A percentile compares a stretch with the other conserved stretches of the same genome.
These are phyloP conservation scores for Monosporozyma servazzii DNA, from an alignment of 805 yeast genomes.

Conservation along the genomic window DNA sequence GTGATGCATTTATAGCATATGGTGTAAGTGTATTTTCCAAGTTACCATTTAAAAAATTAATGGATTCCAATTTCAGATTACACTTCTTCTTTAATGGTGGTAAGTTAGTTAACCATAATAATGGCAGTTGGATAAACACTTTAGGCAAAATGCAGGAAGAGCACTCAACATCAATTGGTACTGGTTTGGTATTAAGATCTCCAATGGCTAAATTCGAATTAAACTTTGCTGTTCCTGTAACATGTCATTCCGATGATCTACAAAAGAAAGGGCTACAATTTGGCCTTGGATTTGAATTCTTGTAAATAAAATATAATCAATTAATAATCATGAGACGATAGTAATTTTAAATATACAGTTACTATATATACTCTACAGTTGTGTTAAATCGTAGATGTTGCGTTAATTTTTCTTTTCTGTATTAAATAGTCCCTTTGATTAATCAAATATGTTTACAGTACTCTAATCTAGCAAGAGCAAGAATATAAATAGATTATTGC, in stretches of 20 bases:
- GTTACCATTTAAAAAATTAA: conserved; percentile 41
- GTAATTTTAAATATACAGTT: background rate
- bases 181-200: conserved; percentile 52
- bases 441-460: background rate
- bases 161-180: conserved; percentile 47
- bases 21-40: conserved; percentile 53
- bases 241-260: conserved; percentile 40
- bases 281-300: conserved; percentile 53
- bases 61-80: conserved; percentile 44
- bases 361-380: background rate
- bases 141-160: conserved; percentile 26
- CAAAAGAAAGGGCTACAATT: conserved; percentile 58
- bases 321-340: background rate
- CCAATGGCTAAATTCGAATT: conserved; percentile 62
- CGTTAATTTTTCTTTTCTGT: background rate
- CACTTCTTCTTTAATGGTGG: conserved; percentile 66
- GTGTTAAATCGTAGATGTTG: background rate
- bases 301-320: conserved; percentile 25
- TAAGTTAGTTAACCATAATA: conserved; percentile 35
- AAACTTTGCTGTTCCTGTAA: conserved; percentile 53
- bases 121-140: conserved; percentile 11
- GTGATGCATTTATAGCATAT: conserved; percentile 46
- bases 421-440: background rate
- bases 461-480: background rate
- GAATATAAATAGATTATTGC: background rate